These are phyloP conservation scores for Dioscorea dumetorum DNA, from an alignment of 106 monocot genomes.

Conservation along the genomic window DNA sequence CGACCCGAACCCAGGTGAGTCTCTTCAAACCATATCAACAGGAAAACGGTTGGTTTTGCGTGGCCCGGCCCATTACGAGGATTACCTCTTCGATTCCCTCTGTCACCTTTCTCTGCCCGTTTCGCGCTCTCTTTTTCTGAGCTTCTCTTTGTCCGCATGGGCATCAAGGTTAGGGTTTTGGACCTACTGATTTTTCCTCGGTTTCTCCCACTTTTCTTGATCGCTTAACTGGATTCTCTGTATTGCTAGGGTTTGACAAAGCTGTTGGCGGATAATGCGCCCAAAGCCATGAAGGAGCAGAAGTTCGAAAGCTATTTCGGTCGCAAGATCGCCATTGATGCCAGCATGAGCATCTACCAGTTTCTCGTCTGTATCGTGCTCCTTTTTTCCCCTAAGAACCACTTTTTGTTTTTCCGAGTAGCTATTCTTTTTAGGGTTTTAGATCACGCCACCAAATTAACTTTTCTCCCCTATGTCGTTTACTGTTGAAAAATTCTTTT, in stretches of 20 bases:
- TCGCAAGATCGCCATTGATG: conserved; percentile 85
- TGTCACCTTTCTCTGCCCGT: not conserved
- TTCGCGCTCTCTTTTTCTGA: not conserved
- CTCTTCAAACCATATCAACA: too few relatives aligned
- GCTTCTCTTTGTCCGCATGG: conserved; percentile 23
- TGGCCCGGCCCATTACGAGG: too few relatives aligned
- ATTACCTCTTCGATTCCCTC: not conserved
- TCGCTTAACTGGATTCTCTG: not conserved
- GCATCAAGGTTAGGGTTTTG: conserved; percentile 54
- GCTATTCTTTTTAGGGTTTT: too few relatives aligned
- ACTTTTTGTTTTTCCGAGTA: too few relatives aligned
- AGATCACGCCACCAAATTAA: too few relatives aligned
- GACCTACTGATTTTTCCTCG: not conserved
- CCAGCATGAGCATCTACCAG: conserved; percentile 99
- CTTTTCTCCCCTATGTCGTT: too few relatives aligned
- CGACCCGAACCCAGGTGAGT: too few relatives aligned
- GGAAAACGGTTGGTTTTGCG: too few relatives aligned
- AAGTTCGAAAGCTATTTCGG: conserved; percentile 91
- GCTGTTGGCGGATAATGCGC: conserved; percentile 86
- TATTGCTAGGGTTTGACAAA: conserved; percentile 88
- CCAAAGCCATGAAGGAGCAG: conserved; percentile 71
- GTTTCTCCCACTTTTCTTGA: not conserved
- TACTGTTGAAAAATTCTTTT: too few relatives aligned
- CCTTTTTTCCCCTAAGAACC: not conserved
- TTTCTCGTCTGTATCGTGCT: conserved; percentile 52